Percentiles rank a stretch among this genome's conserved stretches.
These are phyloP conservation scores for Rhododendron simsii DNA, from an alignment of 148 eudicot genomes.

Conservation along the genomic window DNA sequence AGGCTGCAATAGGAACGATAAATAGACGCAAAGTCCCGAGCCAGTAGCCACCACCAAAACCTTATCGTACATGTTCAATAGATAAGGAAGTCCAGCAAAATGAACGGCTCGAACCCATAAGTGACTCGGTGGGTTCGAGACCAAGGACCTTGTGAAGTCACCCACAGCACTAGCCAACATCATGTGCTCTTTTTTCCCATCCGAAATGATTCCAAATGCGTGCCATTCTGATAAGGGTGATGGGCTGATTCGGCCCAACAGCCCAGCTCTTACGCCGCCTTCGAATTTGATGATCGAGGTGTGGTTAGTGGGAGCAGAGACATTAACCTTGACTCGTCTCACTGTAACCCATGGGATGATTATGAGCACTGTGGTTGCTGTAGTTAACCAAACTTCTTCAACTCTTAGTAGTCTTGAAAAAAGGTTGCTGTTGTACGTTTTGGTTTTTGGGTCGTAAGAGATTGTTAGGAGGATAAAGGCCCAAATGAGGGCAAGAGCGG, in stretches of 20 bases:
- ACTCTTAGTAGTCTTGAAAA: slow-evolving; percentile 11
- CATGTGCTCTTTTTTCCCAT: slow-evolving; percentile 38
- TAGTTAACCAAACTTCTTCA: slow-evolving; percentile 42
- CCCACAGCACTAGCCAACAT: slow-evolving; percentile 60
- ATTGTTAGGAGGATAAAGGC: slow-evolving; percentile 33
- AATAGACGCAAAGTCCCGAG: slow-evolving; percentile 44
- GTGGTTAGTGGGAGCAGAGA: slow-evolving; percentile 41
- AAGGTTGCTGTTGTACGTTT: slow-evolving; percentile 22
- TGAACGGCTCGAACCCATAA: slow-evolving; percentile 49
- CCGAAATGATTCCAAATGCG: slow-evolving; percentile 47
- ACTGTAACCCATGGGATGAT: slow-evolving; percentile 47
- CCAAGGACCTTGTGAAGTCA: slow-evolving; percentile 46
- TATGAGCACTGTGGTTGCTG: slow-evolving; percentile 25
- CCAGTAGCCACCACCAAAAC: slow-evolving; percentile 46
- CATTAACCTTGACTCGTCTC: slow-evolving; percentile 36
- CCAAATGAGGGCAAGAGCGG: slow-evolving; percentile 41
- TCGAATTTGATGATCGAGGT: slow-evolving; percentile 46
- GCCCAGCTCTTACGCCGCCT: slow-evolving; percentile 40
- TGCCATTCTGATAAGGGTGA: slow-evolving; percentile 58
- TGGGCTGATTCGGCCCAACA: slow-evolving; percentile 47
- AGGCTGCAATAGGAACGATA: slow-evolving; percentile 44
- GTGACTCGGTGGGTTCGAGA: slow-evolving; percentile 40
- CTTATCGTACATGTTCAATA: slow-evolving; percentile 38
- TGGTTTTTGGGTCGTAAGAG: slow-evolving; percentile 31
- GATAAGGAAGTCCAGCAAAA: slow-evolving; percentile 44